Evolutionary conservation across 2,329 filamentous ascomycete species (phyloP).

Genomic region (Xylariales sp.): DNA sequence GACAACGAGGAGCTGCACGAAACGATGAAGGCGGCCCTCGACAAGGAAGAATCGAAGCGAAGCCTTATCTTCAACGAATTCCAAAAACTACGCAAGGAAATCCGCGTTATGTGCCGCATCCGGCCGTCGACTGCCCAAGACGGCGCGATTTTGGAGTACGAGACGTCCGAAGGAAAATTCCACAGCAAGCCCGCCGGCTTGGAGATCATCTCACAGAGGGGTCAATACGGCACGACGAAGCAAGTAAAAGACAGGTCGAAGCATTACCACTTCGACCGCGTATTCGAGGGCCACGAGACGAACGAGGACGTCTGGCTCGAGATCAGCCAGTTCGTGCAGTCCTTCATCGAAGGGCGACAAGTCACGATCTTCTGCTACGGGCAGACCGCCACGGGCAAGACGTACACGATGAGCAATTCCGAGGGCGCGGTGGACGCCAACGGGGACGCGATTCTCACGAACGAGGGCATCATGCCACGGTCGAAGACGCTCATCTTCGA

Average conservation of each 20-base stretch:
- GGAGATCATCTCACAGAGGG: conserved; percentile 80
- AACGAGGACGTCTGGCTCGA: conserved; percentile 93
- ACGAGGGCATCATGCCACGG: conserved; percentile 92
- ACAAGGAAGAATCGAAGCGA: conserved; percentile 62
- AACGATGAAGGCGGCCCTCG: conserved; percentile 32
- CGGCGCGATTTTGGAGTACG: neutral
- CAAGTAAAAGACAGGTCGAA: conserved; percentile 15
- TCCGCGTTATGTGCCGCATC: conserved; percentile 95
- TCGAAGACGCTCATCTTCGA: conserved; percentile 93
- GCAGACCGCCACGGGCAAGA: conserved; percentile 96
- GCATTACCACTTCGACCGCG: conserved; percentile 86
- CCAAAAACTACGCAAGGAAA: conserved; percentile 95
- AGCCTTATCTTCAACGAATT: conserved; percentile 95
- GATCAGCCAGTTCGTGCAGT: conserved; percentile 96
- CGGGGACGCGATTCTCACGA: conserved; percentile 42
- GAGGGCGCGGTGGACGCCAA: conserved; percentile 1
- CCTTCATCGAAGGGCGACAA: conserved; percentile 93
- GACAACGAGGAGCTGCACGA: conserved; percentile 8
- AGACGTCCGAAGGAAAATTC: conserved; percentile 26
- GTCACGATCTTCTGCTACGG: conserved; percentile 99
- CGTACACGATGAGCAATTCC: conserved; percentile 82
- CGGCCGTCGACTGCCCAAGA: conserved; percentile 64
- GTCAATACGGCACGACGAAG: neutral
- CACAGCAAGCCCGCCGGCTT: conserved; percentile 48
- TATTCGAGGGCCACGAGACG: conserved; percentile 80